A percentile compares a stretch with the other conserved stretches of the same genome.
Conservation (phyloP, 1,284 basidiomycete species). For the Puccinia coronata region DNA sequence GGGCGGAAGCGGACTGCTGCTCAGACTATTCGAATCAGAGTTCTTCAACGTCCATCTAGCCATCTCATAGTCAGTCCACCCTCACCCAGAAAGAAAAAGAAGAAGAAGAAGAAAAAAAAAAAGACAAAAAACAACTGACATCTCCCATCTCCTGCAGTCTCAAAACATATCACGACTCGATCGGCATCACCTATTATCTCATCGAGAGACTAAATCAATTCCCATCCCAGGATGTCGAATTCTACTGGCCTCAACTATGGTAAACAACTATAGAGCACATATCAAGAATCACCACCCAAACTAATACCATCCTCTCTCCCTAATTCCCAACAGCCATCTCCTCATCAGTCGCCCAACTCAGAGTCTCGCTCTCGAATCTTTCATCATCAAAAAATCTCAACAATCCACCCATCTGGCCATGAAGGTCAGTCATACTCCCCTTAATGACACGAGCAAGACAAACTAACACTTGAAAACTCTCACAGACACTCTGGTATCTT, state of each 20-base stretch:
- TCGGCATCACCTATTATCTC: conserved; percentile 94
- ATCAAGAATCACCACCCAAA: background rate
- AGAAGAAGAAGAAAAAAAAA: background rate
- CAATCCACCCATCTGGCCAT: conserved; percentile 89
- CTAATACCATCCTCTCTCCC: background rate
- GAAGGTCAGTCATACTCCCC: conserved; percentile 60
- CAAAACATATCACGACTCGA: conserved; percentile 81
- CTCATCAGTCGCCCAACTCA: conserved; percentile 84
- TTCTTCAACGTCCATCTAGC: conserved; percentile 58
- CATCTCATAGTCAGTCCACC: conserved; percentile 55
- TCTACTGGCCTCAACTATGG: conserved; percentile 97
- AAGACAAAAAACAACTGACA: too few relatives aligned
- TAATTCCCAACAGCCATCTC: conserved; percentile 66
- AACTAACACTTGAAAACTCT: background rate
- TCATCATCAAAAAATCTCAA: conserved; percentile 80
- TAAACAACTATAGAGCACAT: conserved; percentile 56
- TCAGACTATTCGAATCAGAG: conserved; percentile 55
- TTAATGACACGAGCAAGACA: background rate
- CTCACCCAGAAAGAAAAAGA: background rate
- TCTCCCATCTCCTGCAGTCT: too few relatives aligned
- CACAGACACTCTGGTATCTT: conserved; percentile 93
- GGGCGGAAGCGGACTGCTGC: conserved; percentile 51
- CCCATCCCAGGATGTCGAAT: conserved; percentile 77
- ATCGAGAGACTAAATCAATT: conserved; percentile 77
- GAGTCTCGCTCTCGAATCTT: conserved; percentile 85